Evolutionary conservation across 768 basidiomycete species (phyloP), one percentile per base, ranked within the genome.

Genomic region (Boletus insuetus): DNA sequence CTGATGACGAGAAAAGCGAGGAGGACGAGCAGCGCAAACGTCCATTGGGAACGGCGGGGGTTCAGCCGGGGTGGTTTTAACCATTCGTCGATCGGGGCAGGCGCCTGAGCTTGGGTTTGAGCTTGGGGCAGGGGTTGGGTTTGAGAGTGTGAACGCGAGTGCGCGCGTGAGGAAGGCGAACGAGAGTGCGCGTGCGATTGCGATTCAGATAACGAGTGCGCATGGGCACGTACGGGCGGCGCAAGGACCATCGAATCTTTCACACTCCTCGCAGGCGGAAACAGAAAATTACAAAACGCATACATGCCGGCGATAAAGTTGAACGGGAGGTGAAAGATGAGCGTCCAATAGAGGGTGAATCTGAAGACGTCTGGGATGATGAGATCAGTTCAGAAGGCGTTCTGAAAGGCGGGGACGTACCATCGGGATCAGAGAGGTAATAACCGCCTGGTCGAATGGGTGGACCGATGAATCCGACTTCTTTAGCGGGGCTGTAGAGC

Each of bases 341-440:
- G 52, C 1, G 75, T 76, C 78, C 78, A 79, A 59, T 77, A 79
- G 12, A 80, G 68, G 11, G 77, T 79, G 65, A 79, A 79, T 13
- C 59, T 67, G 61, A 77, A 79, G 43, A 80, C 58, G 42, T 76
- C 78, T 79, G 29, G 24, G 17, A 19, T 24, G 8, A 9, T 32
- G 44, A 8, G 35, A 13, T 39, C 34, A 20, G n/a, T 22, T 34
- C 32, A 9, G 4, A 13, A 10, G 34, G 5, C 4, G 34, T 20
- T n/a, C 9, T 7, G 20, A 11, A 29, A 4, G 34, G 24, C 5
- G 35, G 24, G 22, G 24, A 49, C 49, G 16, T 35, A 75, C 77
- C 74, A 22, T 64, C 62, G 3, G 68, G 47, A n/a, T 72, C 42
- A 24, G 69, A 57, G 20, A 79, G 61, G 58, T 79, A 79, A 38